A percentile compares a stretch with the other conserved stretches of the same genome.
Conservation (phyloP, 129 eudicot genomes). For the Arctium minus region DNA sequence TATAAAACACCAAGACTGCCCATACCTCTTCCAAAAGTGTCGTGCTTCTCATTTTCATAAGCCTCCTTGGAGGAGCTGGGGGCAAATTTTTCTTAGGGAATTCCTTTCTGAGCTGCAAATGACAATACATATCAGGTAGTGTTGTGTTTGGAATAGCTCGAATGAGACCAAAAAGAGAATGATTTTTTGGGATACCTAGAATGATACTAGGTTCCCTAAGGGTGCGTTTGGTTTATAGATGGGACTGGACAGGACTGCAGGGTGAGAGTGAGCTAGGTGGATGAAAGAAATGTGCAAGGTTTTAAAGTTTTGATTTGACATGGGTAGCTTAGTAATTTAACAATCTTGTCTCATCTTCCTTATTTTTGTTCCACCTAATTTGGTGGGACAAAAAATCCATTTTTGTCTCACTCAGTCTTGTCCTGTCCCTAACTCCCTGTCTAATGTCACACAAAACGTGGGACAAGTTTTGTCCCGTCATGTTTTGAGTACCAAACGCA, state of each 20-base stretch:
- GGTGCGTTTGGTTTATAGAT: neutral
- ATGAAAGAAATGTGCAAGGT: neutral
- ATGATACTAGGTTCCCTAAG: neutral
- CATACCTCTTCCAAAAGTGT: conserved; percentile 66
- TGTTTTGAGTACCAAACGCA: too few species aligned
- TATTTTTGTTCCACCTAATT: neutral
- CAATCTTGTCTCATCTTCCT: neutral
- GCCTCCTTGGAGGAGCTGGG: conserved; percentile 62
- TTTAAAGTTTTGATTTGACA: neutral
- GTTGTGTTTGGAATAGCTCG: neutral
- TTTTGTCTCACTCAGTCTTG: neutral
- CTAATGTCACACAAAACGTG: too few species aligned
- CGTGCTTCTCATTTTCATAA: conserved; percentile 49
- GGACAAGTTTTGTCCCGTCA: too few species aligned
- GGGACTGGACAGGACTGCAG: neutral
- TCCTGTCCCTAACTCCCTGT: too few species aligned
- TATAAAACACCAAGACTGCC: neutral
- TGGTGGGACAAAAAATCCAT: neutral
- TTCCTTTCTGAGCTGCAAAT: conserved; percentile 57
- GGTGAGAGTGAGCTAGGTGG: neutral
- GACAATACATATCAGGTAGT: neutral
- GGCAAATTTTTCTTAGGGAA: conserved; percentile 66
- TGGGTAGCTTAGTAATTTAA: neutral
- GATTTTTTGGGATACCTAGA: neutral
- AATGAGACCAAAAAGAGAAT: neutral